These are phyloP conservation scores for Talaromyces sp. DNA, from an alignment of 2,329 filamentous ascomycete species.

Conservation along the genomic window DNA sequence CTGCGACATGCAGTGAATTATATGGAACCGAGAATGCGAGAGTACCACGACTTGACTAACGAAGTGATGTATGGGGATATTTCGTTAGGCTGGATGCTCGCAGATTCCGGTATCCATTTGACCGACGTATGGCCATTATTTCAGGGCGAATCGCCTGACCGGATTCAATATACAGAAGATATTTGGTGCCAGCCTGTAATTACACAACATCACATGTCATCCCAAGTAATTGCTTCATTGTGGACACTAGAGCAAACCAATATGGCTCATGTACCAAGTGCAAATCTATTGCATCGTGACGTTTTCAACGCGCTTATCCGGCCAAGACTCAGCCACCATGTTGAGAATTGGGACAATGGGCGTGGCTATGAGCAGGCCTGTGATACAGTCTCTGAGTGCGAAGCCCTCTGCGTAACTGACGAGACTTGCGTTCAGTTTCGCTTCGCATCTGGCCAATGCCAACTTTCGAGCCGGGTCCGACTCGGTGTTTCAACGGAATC, in stretches of 20 bases:
- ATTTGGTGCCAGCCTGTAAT: conserved; percentile 47
- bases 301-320: neutral
- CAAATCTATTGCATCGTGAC: neutral
- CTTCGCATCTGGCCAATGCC: neutral
- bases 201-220: conserved; percentile 44
- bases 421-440: neutral
- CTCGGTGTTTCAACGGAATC: neutral
- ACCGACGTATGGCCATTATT: conserved; percentile 44
- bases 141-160: conserved; percentile 23
- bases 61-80: conserved; percentile 46
- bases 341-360: neutral
- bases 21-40: conserved; percentile 35
- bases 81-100: conserved; percentile 42
- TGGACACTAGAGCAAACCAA: neutral
- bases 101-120: conserved; percentile 40
- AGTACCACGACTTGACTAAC: conserved; percentile 40
- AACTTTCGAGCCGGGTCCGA: neutral
- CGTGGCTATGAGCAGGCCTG: neutral
- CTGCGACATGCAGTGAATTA: conserved; percentile 39
- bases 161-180: conserved; percentile 26
- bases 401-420: neutral
- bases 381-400: neutral
- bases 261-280: neutral
- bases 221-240: conserved; percentile 10
- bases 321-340: neutral